Base-by-base conservation (phyloP, 352 stramenopile genomes). In the Pythium pyrilobum region DNA sequence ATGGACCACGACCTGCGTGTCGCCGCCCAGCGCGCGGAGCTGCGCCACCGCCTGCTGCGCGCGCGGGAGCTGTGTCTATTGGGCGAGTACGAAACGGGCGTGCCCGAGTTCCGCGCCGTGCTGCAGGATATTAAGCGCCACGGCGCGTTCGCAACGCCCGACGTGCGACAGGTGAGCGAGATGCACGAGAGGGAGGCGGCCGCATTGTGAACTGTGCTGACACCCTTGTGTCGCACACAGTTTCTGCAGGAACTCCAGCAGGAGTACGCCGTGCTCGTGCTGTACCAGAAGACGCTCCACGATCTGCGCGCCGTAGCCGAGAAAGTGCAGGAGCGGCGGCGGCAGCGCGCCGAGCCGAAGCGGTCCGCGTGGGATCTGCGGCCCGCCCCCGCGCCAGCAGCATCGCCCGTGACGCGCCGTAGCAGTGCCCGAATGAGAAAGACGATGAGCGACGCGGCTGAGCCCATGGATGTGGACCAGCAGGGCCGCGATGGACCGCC, bases 61-160 rank as follows among this genome's bases (percentile, higher is more conserved):
- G 75, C 75, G 24, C 42, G 76, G 21, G 78, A 87, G 67, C 62
- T 87, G 42, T 89, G 73, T 66, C 66, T 87, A 13, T 44, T 87
- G 5, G 78, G 75, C 27, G 72, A 89, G 42, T 89, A 86, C 47
- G 72, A 79, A 4, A 49, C 25, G 3, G 75, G 78, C 1, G 52
- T 87, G 10, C 41, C 45, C 8, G 74, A 80, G 56, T 83, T 82
- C 46, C 57, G 53, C 18, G 42, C 52, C 5, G 66, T 71, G n/a
- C 31, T 71, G 31, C 58, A 67, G 47, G 56, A 62, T 15, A 31
- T 84, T 16, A 56, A 78, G 61, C 54, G 40, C 16, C 64, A 77
- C 49, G 60, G 65, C 18, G 42, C 59, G n/a, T 52, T 56, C 33
- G 36, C 52, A 16, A 29, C 53, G 28, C 60, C 53, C 6, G 54